Percentiles rank a stretch among this genome's conserved stretches.
These are phyloP conservation scores for Trametes meyenii DNA, from an alignment of 768 basidiomycete genomes.

Conservation along the genomic window DNA sequence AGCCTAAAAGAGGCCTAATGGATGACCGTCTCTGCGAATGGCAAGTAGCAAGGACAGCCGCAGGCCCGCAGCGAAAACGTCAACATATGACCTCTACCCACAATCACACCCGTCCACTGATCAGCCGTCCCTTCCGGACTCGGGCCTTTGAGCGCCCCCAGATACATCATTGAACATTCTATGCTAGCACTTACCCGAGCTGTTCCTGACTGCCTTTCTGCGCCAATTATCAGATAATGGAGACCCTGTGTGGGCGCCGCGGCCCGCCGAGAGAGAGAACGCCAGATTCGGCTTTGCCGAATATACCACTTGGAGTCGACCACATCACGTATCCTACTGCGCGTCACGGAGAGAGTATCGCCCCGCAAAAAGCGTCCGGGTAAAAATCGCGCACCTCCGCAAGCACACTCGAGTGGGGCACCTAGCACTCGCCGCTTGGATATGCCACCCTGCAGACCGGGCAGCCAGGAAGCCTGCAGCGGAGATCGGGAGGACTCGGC, in stretches of 20 bases:
- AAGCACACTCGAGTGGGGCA: no score
- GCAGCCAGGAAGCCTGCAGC: no score
- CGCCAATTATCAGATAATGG: slow-evolving; percentile 5
- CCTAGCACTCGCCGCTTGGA: no score
- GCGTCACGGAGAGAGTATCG: no score
- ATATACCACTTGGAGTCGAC: not conserved
- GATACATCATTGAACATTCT: not conserved
- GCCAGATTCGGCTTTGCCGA: not conserved
- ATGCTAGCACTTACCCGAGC: not conserved
- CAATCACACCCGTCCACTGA: not conserved
- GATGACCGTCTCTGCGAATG: not conserved
- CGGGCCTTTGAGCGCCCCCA: not conserved
- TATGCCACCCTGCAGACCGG: no score
- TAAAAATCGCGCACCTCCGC: no score
- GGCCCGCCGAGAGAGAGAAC: no score
- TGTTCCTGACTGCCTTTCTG: slow-evolving; percentile 2
- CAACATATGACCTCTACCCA: slow-evolving; percentile 11
- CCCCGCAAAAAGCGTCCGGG: no score
- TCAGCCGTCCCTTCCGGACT: not conserved
- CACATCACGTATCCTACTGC: not conserved
- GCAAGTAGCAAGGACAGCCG: not conserved
- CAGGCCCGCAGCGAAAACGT: not conserved
- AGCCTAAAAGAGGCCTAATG: slow-evolving; percentile 4
- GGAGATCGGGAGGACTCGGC: no score
- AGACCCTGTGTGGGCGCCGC: slow-evolving; percentile 1